Conservation (phyloP, 257 asterid species). For the Primulina huaijiensis region DNA sequence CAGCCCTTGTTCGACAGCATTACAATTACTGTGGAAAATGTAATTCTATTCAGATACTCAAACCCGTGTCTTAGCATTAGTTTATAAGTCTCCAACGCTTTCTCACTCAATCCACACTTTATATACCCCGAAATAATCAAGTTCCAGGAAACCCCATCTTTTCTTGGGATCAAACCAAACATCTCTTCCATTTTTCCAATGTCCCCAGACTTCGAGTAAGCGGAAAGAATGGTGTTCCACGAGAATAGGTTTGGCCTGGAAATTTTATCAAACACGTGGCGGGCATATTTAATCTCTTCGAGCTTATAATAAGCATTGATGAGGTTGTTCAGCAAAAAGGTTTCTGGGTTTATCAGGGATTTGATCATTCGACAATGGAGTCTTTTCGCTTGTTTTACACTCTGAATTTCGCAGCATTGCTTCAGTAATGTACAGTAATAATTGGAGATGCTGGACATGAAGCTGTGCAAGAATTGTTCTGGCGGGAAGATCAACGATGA, state of each 20-base stretch:
- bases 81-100: constrained; percentile 65
- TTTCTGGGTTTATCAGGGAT: constrained; percentile 50
- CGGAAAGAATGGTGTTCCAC: constrained; percentile 78
- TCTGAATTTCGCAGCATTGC: constrained; percentile 57
- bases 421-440: constrained; percentile 58
- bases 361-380: constrained; percentile 66
- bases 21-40: constrained; percentile 59
- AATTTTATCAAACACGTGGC: constrained; percentile 68
- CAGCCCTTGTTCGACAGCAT: constrained; percentile 63
- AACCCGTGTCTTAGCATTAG: constrained; percentile 59
- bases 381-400: constrained; percentile 46
- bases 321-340: constrained; percentile 71
- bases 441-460: constrained; percentile 56
- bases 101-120: constrained; percentile 41
- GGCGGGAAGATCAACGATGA: constrained; percentile 34
- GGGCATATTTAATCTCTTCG: constrained; percentile 40
- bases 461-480: constrained; percentile 15
- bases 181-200: constrained; percentile 46
- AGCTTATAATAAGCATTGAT: constrained; percentile 46
- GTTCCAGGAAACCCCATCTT: constrained; percentile 93
- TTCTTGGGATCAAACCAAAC: constrained; percentile 52
- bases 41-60: constrained; percentile 61
- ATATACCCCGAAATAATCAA: constrained; percentile 73
- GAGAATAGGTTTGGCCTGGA: constrained; percentile 60
- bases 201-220: constrained; percentile 63